Conservation (phyloP, 805 yeast genomes). For the Metschnikowia anglica region DNA sequence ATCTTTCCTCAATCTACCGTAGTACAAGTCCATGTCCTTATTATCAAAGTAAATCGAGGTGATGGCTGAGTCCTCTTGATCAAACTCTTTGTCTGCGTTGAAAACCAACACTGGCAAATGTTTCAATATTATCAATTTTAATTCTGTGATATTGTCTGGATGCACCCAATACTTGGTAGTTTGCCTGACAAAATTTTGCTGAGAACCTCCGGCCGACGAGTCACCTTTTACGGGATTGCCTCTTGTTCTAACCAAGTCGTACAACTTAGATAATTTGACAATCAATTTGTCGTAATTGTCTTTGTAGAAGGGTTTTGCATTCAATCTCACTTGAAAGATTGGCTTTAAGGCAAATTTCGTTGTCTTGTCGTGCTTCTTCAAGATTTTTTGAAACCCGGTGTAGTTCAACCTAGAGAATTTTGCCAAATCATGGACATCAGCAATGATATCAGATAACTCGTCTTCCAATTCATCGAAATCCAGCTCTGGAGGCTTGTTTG, state of each 20-base stretch:
- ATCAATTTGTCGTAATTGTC: conserved; percentile 89
- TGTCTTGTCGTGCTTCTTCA: conserved; percentile 93
- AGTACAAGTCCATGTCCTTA: conserved; percentile 82
- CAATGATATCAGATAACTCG: conserved; percentile 70
- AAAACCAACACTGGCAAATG: conserved; percentile 96
- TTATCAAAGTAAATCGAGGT: conserved; percentile 96
- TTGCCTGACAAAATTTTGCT: conserved; percentile 97
- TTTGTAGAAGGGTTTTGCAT: conserved; percentile 92
- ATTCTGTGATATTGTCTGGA: conserved; percentile 95
- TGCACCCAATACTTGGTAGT: conserved; percentile 99
- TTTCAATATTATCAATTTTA: conserved; percentile 86
- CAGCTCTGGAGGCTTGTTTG: conserved; percentile 39
- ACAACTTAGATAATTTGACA: conserved; percentile 82
- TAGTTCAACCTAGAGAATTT: conserved; percentile 91
- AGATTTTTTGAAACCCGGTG: conserved; percentile 94
- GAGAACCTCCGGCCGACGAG: conserved; percentile 96
- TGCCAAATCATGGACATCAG: conserved; percentile 95
- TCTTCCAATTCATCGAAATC: conserved; percentile 45
- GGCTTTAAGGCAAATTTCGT: conserved; percentile 76
- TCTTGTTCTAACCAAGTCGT: conserved; percentile 91
- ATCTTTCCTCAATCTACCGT: conserved; percentile 90
- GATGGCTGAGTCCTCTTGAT: conserved; percentile 90
- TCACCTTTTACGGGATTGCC: conserved; percentile 96
- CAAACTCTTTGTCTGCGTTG: conserved; percentile 94
- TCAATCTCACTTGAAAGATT: conserved; percentile 87